Conservation (phyloP, 2,329 filamentous ascomycete genomes). For the Aciculosporium take region DNA sequence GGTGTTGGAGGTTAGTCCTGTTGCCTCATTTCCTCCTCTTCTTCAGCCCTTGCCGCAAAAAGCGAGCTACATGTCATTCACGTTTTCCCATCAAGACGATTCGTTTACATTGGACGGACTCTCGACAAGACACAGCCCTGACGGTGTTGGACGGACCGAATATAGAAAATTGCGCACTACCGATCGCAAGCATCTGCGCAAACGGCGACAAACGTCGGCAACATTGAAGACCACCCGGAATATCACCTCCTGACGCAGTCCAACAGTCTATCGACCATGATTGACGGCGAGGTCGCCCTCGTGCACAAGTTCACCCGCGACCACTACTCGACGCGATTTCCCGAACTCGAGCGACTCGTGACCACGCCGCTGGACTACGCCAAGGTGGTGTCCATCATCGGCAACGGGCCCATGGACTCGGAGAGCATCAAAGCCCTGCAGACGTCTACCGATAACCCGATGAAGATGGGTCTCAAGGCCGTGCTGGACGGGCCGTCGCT, state of each 20-base stretch:
- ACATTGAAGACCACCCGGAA: constrained; percentile 82
- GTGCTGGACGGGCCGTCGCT: constrained; percentile 79
- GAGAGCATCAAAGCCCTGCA: constrained; percentile 70
- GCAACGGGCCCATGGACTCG: constrained; percentile 76
- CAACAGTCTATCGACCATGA: constrained; percentile 79
- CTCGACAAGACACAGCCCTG: constrained; percentile 46
- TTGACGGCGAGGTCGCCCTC: constrained; percentile 81
- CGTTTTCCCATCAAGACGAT: constrained; percentile 14
- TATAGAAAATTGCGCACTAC: constrained; percentile 68
- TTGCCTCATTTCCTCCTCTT: constrained; percentile 10
- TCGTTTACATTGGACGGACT: constrained; percentile 50
- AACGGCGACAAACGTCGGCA: constrained; percentile 55
- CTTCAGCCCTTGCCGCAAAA: neutral
- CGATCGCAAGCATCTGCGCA: constrained; percentile 53
- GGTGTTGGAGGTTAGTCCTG: constrained; percentile 60
- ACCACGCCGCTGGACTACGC: constrained; percentile 90
- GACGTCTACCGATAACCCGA: constrained; percentile 60
- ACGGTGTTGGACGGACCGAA: constrained; percentile 37
- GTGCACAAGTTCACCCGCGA: constrained; percentile 96
- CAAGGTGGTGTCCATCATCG: constrained; percentile 83
- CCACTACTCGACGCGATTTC: constrained; percentile 87
- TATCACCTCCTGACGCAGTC: constrained; percentile 80
- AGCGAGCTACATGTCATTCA: constrained; percentile 9
- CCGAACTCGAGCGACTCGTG: constrained; percentile 79
- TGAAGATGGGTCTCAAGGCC: constrained; percentile 60